Evolutionary conservation across 495 filamentous ascomycete species (phyloP).

Genomic region (Rhypophila decipiens): DNA sequence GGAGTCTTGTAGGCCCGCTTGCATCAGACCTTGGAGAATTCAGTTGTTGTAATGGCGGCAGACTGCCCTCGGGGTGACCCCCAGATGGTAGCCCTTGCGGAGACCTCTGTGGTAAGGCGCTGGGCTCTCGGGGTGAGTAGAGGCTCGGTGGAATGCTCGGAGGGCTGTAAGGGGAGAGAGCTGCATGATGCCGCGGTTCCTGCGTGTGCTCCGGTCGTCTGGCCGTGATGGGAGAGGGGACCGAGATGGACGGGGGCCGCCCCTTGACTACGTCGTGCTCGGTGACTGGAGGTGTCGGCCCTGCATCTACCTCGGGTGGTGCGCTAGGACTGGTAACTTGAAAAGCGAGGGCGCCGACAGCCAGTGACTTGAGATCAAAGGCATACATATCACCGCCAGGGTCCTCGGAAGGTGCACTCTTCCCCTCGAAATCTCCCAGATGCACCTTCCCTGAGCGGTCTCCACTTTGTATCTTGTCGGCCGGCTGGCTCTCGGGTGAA

Average conservation of each 20-base stretch:
- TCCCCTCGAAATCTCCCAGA: conserved; percentile 10
- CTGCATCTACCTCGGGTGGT: conserved; percentile 20
- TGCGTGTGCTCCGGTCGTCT: conserved; percentile 9
- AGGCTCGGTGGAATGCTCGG: conserved; percentile 12
- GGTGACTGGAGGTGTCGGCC: conserved; percentile 18
- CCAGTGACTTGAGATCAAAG: conserved; percentile 35
- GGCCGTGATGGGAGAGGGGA: conserved; percentile 15
- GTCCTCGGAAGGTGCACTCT: conserved; percentile 7
- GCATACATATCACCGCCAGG: conserved; percentile 24
- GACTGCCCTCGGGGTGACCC: no score
- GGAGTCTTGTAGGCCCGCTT: conserved; percentile 34
- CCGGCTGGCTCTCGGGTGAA: not conserved
- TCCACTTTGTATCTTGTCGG: conserved; percentile 1
- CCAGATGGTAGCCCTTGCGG: no score
- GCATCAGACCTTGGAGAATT: conserved; percentile 38
- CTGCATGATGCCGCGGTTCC: conserved; percentile 13
- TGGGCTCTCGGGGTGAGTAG: conserved; percentile 22
- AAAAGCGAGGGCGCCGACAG: conserved; percentile 27
- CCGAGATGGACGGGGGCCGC: conserved; percentile 11
- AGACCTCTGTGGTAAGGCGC: no score
- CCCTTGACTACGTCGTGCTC: conserved; percentile 20
- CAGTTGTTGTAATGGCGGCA: conserved; percentile 42
- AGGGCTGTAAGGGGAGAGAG: conserved; percentile 18
- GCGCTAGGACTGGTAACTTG: conserved; percentile 22
- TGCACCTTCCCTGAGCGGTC: conserved; percentile 5